phyloP scores from a whole-genome alignment of 495 filamentous ascomycete genomes.

The Aspergillus haitiensis region DNA sequence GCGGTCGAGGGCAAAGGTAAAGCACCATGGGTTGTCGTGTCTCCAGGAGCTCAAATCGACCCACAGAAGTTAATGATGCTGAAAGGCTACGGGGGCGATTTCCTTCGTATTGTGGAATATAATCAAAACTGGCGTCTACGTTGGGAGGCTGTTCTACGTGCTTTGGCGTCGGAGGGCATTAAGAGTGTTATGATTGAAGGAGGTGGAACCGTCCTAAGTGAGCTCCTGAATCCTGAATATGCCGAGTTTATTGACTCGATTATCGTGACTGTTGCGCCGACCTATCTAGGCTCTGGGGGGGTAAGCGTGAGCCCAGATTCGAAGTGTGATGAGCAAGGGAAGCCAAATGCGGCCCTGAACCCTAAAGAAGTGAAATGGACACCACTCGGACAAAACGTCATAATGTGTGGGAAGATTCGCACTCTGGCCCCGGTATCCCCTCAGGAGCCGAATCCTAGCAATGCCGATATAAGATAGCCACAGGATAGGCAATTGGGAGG shows the following conservation, averaged over 20 bases:
- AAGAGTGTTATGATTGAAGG: constrained; percentile 88
- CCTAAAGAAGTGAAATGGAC: constrained; percentile 69
- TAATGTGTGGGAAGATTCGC: constrained; percentile 67
- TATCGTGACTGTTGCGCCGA: constrained; percentile 81
- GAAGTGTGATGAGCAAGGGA: constrained; percentile 48
- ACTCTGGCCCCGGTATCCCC: constrained; percentile 3
- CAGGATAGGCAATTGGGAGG: constrained; percentile 1
- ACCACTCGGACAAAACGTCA: constrained; percentile 71
- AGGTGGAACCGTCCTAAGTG: constrained; percentile 74
- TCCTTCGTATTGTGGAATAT: constrained; percentile 49
- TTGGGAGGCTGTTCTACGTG: constrained; percentile 64
- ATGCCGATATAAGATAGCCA: constrained; percentile 5
- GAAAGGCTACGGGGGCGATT: constrained; percentile 52
- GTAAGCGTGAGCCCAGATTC: constrained; percentile 67
- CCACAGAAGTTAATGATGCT: constrained; percentile 47
- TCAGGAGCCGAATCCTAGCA: not conserved
- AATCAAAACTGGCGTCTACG: constrained; percentile 51
- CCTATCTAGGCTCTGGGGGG: constrained; percentile 76
- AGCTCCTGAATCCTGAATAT: constrained; percentile 63
- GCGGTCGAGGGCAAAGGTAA: constrained; percentile 66
- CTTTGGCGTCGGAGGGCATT: constrained; percentile 59
- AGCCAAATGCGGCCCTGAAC: constrained; percentile 56
- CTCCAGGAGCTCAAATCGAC: constrained; percentile 50
- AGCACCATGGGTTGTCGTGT: constrained; percentile 68
- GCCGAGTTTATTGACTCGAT: constrained; percentile 67